A percentile compares a stretch with the other conserved stretches of the same genome.
Conservation (phyloP, 345 rosid species). For the Eucalyptus dawsonii region DNA sequence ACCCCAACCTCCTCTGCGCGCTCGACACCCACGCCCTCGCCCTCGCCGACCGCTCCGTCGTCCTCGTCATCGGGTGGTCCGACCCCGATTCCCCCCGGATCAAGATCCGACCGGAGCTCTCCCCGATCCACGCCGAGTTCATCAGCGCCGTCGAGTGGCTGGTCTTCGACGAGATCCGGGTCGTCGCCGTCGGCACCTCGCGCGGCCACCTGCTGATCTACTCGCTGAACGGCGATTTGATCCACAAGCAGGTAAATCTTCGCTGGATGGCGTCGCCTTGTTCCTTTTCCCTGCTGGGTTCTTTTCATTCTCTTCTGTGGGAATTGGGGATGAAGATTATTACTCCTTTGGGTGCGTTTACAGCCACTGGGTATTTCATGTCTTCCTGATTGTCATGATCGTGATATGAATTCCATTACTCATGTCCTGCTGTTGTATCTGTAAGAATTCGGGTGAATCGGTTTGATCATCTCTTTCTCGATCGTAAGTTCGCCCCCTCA, state of each 20-base stretch:
- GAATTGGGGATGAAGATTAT: background rate
- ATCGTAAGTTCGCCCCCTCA: background rate
- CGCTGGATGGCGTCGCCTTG: background rate
- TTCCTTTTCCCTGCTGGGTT: background rate
- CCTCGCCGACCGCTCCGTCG: conserved; percentile 41
- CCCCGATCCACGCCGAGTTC: conserved; percentile 67
- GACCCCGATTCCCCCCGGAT: conserved; percentile 41
- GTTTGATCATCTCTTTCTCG: background rate
- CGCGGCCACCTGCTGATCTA: conserved; percentile 64
- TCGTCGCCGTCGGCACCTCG: conserved; percentile 70
- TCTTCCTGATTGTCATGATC: background rate
- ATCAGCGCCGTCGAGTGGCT: conserved; percentile 79
- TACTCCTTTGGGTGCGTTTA: background rate
- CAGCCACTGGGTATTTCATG: background rate
- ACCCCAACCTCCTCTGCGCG: conserved; percentile 52
- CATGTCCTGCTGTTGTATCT: background rate
- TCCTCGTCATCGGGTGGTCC: conserved; percentile 61
- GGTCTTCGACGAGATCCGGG: conserved; percentile 62
- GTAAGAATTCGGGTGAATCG: background rate
- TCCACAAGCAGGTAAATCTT: conserved; percentile 61
- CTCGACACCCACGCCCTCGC: conserved; percentile 66
- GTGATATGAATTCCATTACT: background rate
- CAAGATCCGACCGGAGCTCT: conserved; percentile 83
- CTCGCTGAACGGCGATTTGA: conserved; percentile 53
- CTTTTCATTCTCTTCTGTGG: background rate